These are phyloP conservation scores for Penicillium desertorum DNA, from an alignment of 495 filamentous ascomycete genomes.

Conservation along the genomic window DNA sequence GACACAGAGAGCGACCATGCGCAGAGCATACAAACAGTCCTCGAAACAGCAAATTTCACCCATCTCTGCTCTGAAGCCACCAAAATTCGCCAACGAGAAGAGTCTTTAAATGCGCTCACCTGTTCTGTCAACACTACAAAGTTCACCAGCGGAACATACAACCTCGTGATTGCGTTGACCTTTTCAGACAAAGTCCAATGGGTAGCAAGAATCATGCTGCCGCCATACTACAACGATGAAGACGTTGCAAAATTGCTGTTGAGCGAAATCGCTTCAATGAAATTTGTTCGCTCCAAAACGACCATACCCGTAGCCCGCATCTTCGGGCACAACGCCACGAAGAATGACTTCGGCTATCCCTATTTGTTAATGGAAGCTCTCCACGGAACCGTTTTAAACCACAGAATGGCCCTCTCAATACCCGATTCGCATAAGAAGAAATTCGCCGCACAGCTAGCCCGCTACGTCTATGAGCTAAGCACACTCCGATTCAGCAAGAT, in stretches of 20 bases:
- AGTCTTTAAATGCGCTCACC: background rate
- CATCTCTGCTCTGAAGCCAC: slow-evolving; percentile 7
- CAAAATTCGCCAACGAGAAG: slow-evolving; percentile 1
- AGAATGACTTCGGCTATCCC: slow-evolving; percentile 7
- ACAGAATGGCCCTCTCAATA: slow-evolving; percentile 3
- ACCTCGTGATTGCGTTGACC: slow-evolving; percentile 7
- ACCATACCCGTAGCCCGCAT: slow-evolving; percentile 10
- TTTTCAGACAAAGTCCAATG: slow-evolving; percentile 12
- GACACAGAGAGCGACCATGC: too few relatives aligned
- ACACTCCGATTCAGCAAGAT: slow-evolving; percentile 9
- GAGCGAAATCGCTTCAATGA: slow-evolving; percentile 7
- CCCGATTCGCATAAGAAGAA: slow-evolving; percentile 3
- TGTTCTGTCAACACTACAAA: slow-evolving; percentile 1
- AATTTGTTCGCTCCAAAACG: slow-evolving; percentile 6
- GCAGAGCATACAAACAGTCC: background rate
- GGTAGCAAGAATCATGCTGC: slow-evolving; percentile 9
- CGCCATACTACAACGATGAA: background rate
- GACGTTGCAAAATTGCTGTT: background rate
- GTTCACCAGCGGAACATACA: slow-evolving; percentile 7
- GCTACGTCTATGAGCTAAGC: slow-evolving; percentile 7
- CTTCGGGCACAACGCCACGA: slow-evolving; percentile 5
- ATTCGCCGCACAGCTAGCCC: slow-evolving; percentile 7
- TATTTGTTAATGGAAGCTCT: slow-evolving; percentile 12
- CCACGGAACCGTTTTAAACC: background rate
- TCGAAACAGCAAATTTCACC: slow-evolving; percentile 8